Percentiles rank a stretch among this genome's conserved stretches.
phyloP scores from a whole-genome alignment of 306 rosid genomes.

The Vicia sativa region DNA sequence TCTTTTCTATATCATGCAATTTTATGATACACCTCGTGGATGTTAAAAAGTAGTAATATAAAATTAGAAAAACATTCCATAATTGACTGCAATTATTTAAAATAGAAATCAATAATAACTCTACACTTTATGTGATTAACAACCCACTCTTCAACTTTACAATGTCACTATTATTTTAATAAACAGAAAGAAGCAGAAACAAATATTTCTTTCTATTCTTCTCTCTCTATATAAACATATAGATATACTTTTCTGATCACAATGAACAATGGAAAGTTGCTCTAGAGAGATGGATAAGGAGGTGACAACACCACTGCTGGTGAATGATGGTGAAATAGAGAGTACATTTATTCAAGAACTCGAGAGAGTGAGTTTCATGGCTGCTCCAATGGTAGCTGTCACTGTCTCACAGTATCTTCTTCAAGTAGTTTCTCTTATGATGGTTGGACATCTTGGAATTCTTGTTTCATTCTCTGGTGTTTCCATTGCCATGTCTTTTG shows the following conservation, averaged over 20 bases:
- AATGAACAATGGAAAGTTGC: slow-evolving; percentile 14
- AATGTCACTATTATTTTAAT: no score
- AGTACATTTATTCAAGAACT: slow-evolving; percentile 40
- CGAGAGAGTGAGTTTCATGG: slow-evolving; percentile 44
- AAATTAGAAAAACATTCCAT: not conserved
- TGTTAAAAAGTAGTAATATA: not conserved
- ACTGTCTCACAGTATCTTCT: slow-evolving; percentile 54
- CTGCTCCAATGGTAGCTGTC: slow-evolving; percentile 62
- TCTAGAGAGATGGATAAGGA: slow-evolving; percentile 41
- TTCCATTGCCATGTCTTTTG: slow-evolving; percentile 57
- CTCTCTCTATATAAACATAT: not conserved
- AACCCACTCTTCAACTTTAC: no score
- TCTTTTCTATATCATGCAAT: not conserved
- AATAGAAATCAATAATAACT: no score
- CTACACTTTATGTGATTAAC: no score
- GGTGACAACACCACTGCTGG: slow-evolving; percentile 30
- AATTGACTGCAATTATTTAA: not conserved
- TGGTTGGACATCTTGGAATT: slow-evolving; percentile 52
- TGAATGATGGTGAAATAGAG: slow-evolving; percentile 2
- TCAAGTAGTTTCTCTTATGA: slow-evolving; percentile 55
- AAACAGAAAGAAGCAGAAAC: not conserved
- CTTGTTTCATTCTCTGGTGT: slow-evolving; percentile 51
- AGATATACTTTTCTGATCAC: not conserved
- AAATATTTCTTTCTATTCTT: not conserved
- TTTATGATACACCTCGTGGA: not conserved